Evolutionary conservation across 768 basidiomycete species (phyloP).

Genomic region (Dioszegia hungarica): DNA sequence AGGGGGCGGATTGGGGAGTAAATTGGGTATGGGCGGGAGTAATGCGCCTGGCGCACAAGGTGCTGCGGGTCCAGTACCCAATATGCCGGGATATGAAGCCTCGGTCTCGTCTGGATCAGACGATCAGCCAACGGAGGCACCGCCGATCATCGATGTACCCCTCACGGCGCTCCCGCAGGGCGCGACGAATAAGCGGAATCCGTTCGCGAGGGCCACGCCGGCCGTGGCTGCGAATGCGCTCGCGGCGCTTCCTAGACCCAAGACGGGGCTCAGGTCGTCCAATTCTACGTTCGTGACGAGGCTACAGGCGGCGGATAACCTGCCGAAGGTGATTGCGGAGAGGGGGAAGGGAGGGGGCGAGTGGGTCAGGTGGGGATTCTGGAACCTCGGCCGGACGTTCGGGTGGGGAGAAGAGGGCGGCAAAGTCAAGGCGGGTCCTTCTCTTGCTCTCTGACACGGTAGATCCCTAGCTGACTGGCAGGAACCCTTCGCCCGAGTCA

Average conservation of each 20-base stretch:
- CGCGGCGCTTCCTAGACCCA: slow-evolving; percentile 59
- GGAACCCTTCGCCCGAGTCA: slow-evolving; percentile 81
- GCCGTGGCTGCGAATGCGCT: slow-evolving; percentile 4
- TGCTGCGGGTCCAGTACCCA: slow-evolving; percentile 6
- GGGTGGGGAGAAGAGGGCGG: slow-evolving; percentile 82
- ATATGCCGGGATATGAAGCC: slow-evolving; percentile 28
- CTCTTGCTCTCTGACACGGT: not conserved
- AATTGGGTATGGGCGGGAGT: slow-evolving; percentile 27
- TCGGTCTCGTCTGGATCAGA: slow-evolving; percentile 28
- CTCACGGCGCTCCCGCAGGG: slow-evolving; percentile 18
- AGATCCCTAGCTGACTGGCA: slow-evolving; percentile 49
- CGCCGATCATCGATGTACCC: slow-evolving; percentile 16
- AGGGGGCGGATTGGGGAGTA: slow-evolving; percentile 26
- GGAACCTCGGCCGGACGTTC: slow-evolving; percentile 77
- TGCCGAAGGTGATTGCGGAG: slow-evolving; percentile 64
- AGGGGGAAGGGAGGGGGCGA: slow-evolving; percentile 66
- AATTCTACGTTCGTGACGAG: slow-evolving; percentile 89
- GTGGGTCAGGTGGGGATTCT: slow-evolving; percentile 69
- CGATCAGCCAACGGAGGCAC: not conserved
- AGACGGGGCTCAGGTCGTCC: slow-evolving; percentile 83
- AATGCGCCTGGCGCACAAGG: not conserved
- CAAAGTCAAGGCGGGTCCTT: slow-evolving; percentile 64
- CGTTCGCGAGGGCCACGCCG: slow-evolving; percentile 16
- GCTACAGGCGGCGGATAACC: slow-evolving; percentile 72
- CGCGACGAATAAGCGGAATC: slow-evolving; percentile 17